Conservation (phyloP, 495 filamentous ascomycete genomes). For the Wilcoxina mikolae region DNA sequence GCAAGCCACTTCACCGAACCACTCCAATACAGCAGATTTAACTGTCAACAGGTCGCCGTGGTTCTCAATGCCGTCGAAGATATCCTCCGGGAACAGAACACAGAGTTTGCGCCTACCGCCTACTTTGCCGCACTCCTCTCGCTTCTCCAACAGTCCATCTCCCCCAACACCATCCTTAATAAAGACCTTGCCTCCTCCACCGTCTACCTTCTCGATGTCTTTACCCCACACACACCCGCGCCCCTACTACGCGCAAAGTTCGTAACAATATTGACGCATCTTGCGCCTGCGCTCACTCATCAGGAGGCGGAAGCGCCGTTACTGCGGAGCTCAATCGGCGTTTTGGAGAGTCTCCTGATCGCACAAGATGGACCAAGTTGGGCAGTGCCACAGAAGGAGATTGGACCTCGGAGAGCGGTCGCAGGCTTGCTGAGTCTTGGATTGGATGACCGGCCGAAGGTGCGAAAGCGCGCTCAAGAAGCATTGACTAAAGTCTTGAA, state of each 20-base stretch:
- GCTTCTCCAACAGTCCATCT: slow-evolving; percentile 61
- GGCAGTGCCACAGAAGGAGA: slow-evolving; percentile 66
- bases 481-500: slow-evolving; percentile 69
- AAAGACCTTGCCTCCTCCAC: slow-evolving; percentile 75
- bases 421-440: slow-evolving; percentile 73
- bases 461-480: slow-evolving; percentile 86
- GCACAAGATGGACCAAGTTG: slow-evolving; percentile 79
- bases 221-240: slow-evolving; percentile 66
- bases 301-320: slow-evolving; percentile 77
- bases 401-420: slow-evolving; percentile 76
- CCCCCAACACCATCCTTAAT: slow-evolving; percentile 49
- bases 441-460: slow-evolving; percentile 82
- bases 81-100: slow-evolving; percentile 72
- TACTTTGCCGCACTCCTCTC: slow-evolving; percentile 96
- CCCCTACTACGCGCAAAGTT: slow-evolving; percentile 85
- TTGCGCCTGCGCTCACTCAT: slow-evolving; percentile 67
- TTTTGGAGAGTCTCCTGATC: slow-evolving; percentile 70
- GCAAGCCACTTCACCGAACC: background rate
- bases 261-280: slow-evolving; percentile 70
- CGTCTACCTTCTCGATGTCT: slow-evolving; percentile 87
- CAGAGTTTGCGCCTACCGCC: slow-evolving; percentile 65
- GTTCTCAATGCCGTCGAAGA: slow-evolving; percentile 85
- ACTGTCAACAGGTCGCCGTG: slow-evolving; percentile 52
- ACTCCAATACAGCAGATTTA: background rate
- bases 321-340: slow-evolving; percentile 77